phyloP scores from a whole-genome alignment of 192 early-diverging fungal genomes.

The Chytriomyces hyalinus region DNA sequence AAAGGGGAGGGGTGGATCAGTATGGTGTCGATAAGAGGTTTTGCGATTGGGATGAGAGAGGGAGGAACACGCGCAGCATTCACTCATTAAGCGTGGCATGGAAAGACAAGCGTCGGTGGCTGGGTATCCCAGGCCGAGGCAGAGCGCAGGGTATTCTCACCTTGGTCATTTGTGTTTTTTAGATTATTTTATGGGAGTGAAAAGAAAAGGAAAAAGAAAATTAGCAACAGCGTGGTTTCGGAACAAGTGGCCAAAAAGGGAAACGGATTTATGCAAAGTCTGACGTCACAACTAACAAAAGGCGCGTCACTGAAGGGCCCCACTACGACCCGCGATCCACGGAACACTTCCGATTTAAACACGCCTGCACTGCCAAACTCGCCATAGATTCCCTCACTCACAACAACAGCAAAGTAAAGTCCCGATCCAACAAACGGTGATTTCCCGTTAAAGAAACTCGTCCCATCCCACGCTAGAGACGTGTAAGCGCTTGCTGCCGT shows the following conservation, averaged over 20 bases:
- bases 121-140: not conserved
- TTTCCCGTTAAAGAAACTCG: conserved; percentile 6
- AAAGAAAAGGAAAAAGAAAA: not conserved
- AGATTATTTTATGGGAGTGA: not conserved
- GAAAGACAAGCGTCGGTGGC: not conserved
- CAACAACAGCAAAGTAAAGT: not conserved
- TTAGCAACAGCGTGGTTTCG: too few species aligned
- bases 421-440: conserved; percentile 11
- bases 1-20: not conserved
- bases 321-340: not conserved
- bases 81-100: not conserved
- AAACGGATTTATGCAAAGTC: not conserved
- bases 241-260: too few species aligned
- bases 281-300: not conserved
- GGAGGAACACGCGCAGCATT: not conserved
- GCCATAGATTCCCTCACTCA: conserved; percentile 15
- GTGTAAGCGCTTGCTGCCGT: not conserved
- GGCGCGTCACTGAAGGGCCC: not conserved
- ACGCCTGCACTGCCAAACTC: not conserved
- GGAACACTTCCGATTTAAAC: not conserved
- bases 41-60: not conserved
- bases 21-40: not conserved
- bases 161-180: not conserved
- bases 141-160: not conserved
- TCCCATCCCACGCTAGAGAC: conserved; percentile 12